Evolutionary conservation across 2,329 filamentous ascomycete genomes (phyloP), one percentile per base, ranked within the genome.

Genomic region (Fusarium coffeatum): DNA sequence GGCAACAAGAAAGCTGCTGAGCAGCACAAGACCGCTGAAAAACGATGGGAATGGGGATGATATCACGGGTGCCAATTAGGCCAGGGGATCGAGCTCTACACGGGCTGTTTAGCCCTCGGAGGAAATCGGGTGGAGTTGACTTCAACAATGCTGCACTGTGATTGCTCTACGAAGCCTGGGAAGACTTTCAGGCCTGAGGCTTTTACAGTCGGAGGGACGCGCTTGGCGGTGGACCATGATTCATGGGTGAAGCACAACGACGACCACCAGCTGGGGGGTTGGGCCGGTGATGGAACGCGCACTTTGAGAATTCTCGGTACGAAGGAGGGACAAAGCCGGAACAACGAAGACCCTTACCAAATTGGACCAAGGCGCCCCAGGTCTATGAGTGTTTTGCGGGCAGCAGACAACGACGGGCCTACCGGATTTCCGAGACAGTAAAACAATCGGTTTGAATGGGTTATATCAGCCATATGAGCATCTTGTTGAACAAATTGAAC

Each of bases 171-270:
- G 57, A 45, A 47, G n/a, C 55, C 62, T 75, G 63, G 37, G 64
- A 59, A 58, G 46, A 51, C 62, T 63, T 78, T 66, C 74, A 65
- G 54, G 77, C 78, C 78, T 79, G 72, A 79, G 78, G 78, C 74
- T 74, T 76, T 76, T 76, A 74, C 72, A 68, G 71, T 68, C 71
- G 61, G 68, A 72, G 64, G 70, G 69, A 75, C 75, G 68, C 69
- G 68, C 75, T 77, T 76, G 74, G 76, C 69, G 71, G 76, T 77
- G 76, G 76, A 72, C 74, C 76, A 77, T 77, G 76, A 76, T 76
- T 77, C 74, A 78, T 78, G 75, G 76, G 72, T 51, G 63, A 66
- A 73, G 60, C 64, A 64, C 64, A 57, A 73, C 60, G 61, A 74
- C 58, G 64, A 64, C 55, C 58, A 59, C 65, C 69, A 74, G 64